Base-by-base conservation (phyloP, 2,329 filamentous ascomycete genomes). In the Fusarium bulbicola region DNA sequence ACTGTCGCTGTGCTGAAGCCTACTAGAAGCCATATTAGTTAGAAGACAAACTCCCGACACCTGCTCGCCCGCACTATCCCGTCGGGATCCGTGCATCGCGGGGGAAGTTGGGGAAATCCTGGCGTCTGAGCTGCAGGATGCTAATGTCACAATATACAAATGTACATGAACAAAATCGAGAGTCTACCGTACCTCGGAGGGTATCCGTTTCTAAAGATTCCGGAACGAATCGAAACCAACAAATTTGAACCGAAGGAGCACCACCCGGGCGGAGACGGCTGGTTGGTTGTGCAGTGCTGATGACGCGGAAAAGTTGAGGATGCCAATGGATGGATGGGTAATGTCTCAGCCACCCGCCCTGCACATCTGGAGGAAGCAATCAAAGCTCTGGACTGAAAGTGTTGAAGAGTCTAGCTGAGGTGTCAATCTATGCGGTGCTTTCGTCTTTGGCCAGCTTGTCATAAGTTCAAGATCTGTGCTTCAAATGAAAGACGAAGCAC, bases 81-180 rank as follows among this genome's bases (percentile, higher is more conserved):
- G 67, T 75, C 53, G 54, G 68, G 67, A 75, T 75, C 76, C 76
- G 74, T 78, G 76, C 63, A 66, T 75, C 74, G 76, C 68, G 76
- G 74, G 75, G 73, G 73, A 76, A 77, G 72, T 76, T 77, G 74
- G 76, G 74, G 74, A 76, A 78, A 74, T 67, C 66, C 59, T 74
- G 70, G 63, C 61, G 68, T 64, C 61, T 65, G 47, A 65, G 61
- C 57, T 73, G 66, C 54, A 66, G 68, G 68, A 73, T 73, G 52
- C 66, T 52, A 63, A 74, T 61, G 68, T 62, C 59, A 69, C 59
- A 67, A 74, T 52, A 57, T 50, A 64, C 70, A 59, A 63, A 74
- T 52, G 47, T 46, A 68, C 70, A 57, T 50, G 26, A 63, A 45
- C 64, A 62, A 61, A 59, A 59, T 54, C 57, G 59, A 65, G 64